A percentile compares a stretch with the other conserved stretches of the same genome.
phyloP scores from a whole-genome alignment of 495 filamentous ascomycete genomes.

The Jackrogersella minutella region DNA sequence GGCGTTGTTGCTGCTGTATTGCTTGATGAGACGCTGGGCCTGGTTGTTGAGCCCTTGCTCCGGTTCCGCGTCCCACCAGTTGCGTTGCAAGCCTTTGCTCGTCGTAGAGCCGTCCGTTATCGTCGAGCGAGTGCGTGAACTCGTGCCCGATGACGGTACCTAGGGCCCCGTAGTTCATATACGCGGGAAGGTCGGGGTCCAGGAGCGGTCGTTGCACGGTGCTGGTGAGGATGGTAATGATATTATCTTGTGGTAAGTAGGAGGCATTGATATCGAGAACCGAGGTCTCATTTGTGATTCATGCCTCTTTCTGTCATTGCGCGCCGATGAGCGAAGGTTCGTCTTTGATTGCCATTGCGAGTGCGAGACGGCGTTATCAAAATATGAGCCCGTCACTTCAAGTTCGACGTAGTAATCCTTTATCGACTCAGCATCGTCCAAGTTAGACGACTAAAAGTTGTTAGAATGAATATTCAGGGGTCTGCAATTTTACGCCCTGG shows the following conservation, averaged over 20 bases:
- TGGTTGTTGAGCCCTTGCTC: constrained; percentile 60
- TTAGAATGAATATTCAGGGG: no score
- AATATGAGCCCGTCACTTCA: constrained; percentile 61
- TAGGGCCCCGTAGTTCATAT: constrained; percentile 70
- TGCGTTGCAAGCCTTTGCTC: constrained; percentile 66
- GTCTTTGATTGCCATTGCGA: constrained; percentile 11
- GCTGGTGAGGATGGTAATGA: constrained; percentile 71
- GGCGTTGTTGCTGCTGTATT: constrained; percentile 67
- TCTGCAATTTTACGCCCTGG: no score
- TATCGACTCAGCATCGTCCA: constrained; percentile 62
- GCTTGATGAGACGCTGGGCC: constrained; percentile 69
- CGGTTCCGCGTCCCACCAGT: constrained; percentile 73
- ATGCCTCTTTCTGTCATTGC: constrained; percentile 55
- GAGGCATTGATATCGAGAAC: constrained; percentile 29
- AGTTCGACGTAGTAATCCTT: constrained; percentile 63
- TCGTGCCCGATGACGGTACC: constrained; percentile 71
- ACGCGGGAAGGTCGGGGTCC: constrained; percentile 63
- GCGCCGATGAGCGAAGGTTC: constrained; percentile 3
- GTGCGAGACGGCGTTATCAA: constrained; percentile 56
- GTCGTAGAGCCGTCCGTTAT: constrained; percentile 68
- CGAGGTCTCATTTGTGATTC: constrained; percentile 34
- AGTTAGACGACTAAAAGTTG: constrained; percentile 54
- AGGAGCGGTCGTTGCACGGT: constrained; percentile 72
- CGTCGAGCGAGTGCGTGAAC: constrained; percentile 73
- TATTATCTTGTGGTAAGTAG: constrained; percentile 36